Evolutionary conservation across 2,329 filamentous ascomycete species (phyloP), one percentile per base, ranked within the genome.

Genomic region (Aspergillus unguis): DNA sequence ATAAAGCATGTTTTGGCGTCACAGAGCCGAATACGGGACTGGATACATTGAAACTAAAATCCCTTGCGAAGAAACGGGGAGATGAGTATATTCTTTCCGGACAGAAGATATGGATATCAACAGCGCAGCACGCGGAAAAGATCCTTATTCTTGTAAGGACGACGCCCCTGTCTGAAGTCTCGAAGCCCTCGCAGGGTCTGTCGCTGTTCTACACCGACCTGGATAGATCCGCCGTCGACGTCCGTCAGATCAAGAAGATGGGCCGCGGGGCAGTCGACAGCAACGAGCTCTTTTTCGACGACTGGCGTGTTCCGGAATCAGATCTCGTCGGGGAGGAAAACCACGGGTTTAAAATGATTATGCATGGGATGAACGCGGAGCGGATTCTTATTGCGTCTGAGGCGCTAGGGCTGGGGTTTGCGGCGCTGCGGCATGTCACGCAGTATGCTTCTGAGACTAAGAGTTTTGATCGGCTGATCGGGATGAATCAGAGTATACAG

Each of bases 401-500:
- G 49, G 76, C 75, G 2, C 58, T 78, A 1, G 76, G 76, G 0
- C 65, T 77, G 0, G 76, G 76, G 0, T 77, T 70, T 56, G 75
- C 72, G 0, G 74, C 75, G 1, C 58, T 78, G 2, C 62, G 73
- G 4, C 65, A 67, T 23, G 76, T 77, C 0, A 64, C 71, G 0
- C 58, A 68, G 4, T 83, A 83, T 56, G 77, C 80, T 1, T 61
- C 68, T 5, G 75, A 80, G 26, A 66, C 79, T 17, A 60, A 73
- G 3, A 79, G 82, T 0, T 82, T 82, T 58, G 75, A 76, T 0
- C 71, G 78, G 4, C 74, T 77, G 0, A 83, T 83, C 32, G 80
- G 80, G 0, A 70, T 76, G 69, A 83, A 82, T 49, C 80, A 83
- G 59, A 80, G 73, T 0, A 77, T 83, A 8, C 74, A 80, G 48